phyloP scores from a whole-genome alignment of 192 early-diverging fungal genomes.

The Linnemannia zychae region DNA sequence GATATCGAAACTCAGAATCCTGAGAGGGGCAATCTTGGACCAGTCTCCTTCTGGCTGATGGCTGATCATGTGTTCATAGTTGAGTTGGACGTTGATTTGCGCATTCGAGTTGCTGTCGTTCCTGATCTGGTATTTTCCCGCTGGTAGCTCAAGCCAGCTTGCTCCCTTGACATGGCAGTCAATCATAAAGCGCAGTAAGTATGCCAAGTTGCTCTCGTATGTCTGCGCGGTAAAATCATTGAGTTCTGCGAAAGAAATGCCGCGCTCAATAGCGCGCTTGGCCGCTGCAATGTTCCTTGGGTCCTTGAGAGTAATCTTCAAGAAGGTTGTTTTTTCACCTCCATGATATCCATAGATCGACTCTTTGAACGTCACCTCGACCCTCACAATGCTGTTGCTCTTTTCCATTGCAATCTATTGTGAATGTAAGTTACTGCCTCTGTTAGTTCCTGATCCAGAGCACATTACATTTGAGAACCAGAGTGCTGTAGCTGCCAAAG shows the following conservation, averaged over 20 bases:
- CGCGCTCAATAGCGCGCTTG: slow-evolving; percentile 43
- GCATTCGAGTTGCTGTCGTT: slow-evolving; percentile 63
- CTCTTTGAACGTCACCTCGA: slow-evolving; percentile 84
- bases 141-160: slow-evolving; percentile 93
- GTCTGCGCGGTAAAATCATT: slow-evolving; percentile 55
- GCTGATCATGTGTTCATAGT: slow-evolving; percentile 82
- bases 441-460: neutral
- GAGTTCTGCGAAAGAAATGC: slow-evolving; percentile 49
- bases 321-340: slow-evolving; percentile 81
- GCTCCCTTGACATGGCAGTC: slow-evolving; percentile 86
- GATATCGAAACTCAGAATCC: slow-evolving; percentile 98
- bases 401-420: slow-evolving; percentile 53
- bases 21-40: slow-evolving; percentile 93
- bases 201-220: slow-evolving; percentile 93
- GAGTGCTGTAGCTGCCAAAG: slow-evolving; percentile 6
- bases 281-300: slow-evolving; percentile 55
- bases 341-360: slow-evolving; percentile 92
- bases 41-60: slow-evolving; percentile 92
- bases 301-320: slow-evolving; percentile 80
- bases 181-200: slow-evolving; percentile 95
- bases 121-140: slow-evolving; percentile 76
- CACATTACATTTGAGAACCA: neutral
- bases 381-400: slow-evolving; percentile 61
- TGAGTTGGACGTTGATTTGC: slow-evolving; percentile 88
- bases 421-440: slow-evolving; percentile 31